Base-by-base conservation (phyloP, 805 yeast species). In the Hanseniaspora singularis region DNA sequence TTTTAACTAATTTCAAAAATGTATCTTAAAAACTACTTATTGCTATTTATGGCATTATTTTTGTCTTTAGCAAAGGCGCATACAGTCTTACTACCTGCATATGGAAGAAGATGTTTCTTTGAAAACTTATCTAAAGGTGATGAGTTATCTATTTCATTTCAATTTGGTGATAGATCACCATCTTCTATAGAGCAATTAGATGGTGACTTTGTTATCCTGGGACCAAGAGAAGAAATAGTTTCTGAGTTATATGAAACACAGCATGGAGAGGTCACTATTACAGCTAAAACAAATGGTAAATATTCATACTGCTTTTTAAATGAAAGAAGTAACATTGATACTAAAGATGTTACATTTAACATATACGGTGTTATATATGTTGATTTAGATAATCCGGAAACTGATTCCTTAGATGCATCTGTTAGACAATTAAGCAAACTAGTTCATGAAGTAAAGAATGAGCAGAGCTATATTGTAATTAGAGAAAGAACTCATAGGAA, bases 401-500 rank as follows among this genome's bases (percentile, higher is more conserved):
- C 77, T 26, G 85, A 86, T 61, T 75, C 86, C 50, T 70, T 92
- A 56, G 97, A 89, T 56, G 77, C 79, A 50, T 87, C 94, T 41
- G 82, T 89, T 43, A 76, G 78, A 63, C 74, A 77, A 60, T 70
- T 89, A 57, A 67, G 77, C 54, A 81, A 82, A 52, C 69, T 84
- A 54, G 79, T 94, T 33, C 76, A 77, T 56, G 95, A 86, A 56
- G 87, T 92, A 51, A 82, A 83, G 67, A 89, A 87, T 56, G 98
- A 92, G 66, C 94, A 70, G 54, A 76, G 84, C 56, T 92, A 92
- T 66, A 79, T 92, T 56, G 94, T 88, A 40, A 87, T 89, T 51
- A 79, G 98, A 67, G 98, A 89, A 67, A 81, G 96, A 69, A 83
- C 94, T 14, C 98, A 89, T 65, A 82, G 98, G 75, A 92, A 89